Conservation (phyloP, 805 yeast genomes). For the Blastobotrys robertii region DNA sequence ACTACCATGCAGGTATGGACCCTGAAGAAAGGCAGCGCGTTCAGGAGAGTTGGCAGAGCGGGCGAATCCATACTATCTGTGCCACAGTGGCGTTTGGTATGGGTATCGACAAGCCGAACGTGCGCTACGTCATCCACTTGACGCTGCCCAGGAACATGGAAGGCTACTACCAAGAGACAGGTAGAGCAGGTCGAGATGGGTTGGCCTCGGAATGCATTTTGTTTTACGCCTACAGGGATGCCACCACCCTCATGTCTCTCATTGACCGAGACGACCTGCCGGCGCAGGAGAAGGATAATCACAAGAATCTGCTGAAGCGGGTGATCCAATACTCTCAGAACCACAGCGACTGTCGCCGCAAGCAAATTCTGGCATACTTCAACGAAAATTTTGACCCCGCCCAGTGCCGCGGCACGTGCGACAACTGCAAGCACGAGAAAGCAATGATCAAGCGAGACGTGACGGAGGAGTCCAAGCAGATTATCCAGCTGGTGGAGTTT, state of each 20-base stretch:
- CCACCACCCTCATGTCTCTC: slow-evolving; percentile 62
- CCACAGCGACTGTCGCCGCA: slow-evolving; percentile 78
- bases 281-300: slow-evolving; percentile 58
- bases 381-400: slow-evolving; percentile 67
- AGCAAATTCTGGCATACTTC: slow-evolving; percentile 82
- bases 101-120: slow-evolving; percentile 98
- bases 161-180: slow-evolving; percentile 97
- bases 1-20: slow-evolving; percentile 92
- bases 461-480: slow-evolving; percentile 49
- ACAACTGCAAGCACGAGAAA: slow-evolving; percentile 51
- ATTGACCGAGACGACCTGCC: slow-evolving; percentile 71
- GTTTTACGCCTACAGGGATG: slow-evolving; percentile 75
- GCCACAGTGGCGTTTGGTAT: slow-evolving; percentile 98
- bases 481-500: slow-evolving; percentile 48
- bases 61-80: slow-evolving; percentile 67
- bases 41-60: slow-evolving; percentile 79
- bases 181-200: slow-evolving; percentile 98
- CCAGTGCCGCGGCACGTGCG: slow-evolving; percentile 67
- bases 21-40: slow-evolving; percentile 60
- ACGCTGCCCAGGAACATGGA: slow-evolving; percentile 85
- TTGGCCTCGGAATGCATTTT: slow-evolving; percentile 68
- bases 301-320: slow-evolving; percentile 63
- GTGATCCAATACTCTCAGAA: slow-evolving; percentile 91
- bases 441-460: slow-evolving; percentile 40
- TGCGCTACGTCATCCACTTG: slow-evolving; percentile 80